Evolutionary conservation across 1,139 yeast species (phyloP), one percentile per base, ranked within the genome.

Genomic region (Candida sp.): DNA sequence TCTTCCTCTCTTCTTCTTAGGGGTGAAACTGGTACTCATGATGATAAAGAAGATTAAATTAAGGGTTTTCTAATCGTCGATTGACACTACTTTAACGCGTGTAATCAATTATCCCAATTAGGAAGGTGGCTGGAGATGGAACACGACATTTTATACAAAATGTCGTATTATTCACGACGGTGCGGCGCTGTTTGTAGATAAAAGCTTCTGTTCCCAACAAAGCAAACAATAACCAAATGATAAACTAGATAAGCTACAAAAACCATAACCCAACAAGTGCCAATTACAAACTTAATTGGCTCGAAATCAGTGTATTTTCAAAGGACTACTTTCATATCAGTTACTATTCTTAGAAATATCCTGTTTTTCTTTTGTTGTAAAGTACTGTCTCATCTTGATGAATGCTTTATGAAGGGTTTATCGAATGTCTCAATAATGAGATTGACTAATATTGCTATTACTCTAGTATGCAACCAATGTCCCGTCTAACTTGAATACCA

Each of bases 1-100:
- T 54, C 79, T 62, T 15, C 79, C 79, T 53, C 79, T 58, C 52
- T 70, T 73, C 45, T 70, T 61, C 49, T 68, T 69, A 33, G 39
- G 39, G 7, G 39, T 37, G 33, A 37, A 37, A n/a, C 19, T 12
- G 8, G 33, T 29, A 6, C 5, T 19, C 39, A 37, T 37, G 6
- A 33, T 9, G 5, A n/a, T 5, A 8, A 35, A 35, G 21, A 8
- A 35, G 8, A 35, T 15, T 9, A 22, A 21, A 21, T 11, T 35
- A 8, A 35, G 30, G 38, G 38, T 21, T 21, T 25, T 25, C 9
- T 6, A 25, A 25, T 25, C 29, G 29, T 25, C 9, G 29, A 25
- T 15, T 34, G 36, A 34, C 23, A 21, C 38, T 8, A 22, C 22
- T 9, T n/a, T n/a, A 22, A 35, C 38, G 38, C 29, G 38, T 35